Evolutionary conservation across 106 monocot species (phyloP).

Genomic region (Acorus calamus): DNA sequence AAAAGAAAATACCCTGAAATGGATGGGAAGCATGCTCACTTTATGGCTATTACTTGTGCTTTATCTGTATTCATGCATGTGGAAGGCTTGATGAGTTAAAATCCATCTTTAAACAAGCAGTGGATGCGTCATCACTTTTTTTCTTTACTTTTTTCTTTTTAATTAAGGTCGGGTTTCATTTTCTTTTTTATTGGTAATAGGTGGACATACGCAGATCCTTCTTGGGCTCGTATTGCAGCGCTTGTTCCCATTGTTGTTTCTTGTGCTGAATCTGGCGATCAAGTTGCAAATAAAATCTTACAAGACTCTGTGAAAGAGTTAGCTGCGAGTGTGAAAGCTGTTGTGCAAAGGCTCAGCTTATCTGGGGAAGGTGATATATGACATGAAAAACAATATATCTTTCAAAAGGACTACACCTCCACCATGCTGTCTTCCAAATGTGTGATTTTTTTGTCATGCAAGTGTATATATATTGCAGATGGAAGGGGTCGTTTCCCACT

Average conservation of each 20-base stretch:
- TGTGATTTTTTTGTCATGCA: neutral
- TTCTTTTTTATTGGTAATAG: slow-evolving; percentile 26
- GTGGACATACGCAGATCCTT: slow-evolving; percentile 96
- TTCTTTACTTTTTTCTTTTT: too few relatives aligned
- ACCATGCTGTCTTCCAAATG: neutral
- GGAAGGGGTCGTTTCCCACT: slow-evolving; percentile 70
- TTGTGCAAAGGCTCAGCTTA: slow-evolving; percentile 61
- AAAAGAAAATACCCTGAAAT: too few relatives aligned
- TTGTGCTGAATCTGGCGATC: slow-evolving; percentile 83
- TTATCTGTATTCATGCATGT: too few relatives aligned
- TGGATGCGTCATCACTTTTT: too few relatives aligned
- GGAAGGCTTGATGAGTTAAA: too few relatives aligned
- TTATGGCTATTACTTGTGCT: too few relatives aligned
- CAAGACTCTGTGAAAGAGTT: slow-evolving; percentile 60
- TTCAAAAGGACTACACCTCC: too few relatives aligned
- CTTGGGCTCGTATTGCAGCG: slow-evolving; percentile 96
- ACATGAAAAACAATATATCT: too few relatives aligned
- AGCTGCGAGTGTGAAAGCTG: slow-evolving; percentile 82
- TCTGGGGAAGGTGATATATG: slow-evolving; percentile 76
- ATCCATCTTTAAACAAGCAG: too few relatives aligned
- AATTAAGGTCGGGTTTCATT: too few relatives aligned
- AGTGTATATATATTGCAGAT: slow-evolving; percentile 42
- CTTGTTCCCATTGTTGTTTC: slow-evolving; percentile 83
- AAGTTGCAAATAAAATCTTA: slow-evolving; percentile 84
- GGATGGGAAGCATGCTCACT: too few relatives aligned